These are phyloP conservation scores for Trifolium subterraneum DNA, from an alignment of 306 rosid genomes.

Conservation along the genomic window DNA sequence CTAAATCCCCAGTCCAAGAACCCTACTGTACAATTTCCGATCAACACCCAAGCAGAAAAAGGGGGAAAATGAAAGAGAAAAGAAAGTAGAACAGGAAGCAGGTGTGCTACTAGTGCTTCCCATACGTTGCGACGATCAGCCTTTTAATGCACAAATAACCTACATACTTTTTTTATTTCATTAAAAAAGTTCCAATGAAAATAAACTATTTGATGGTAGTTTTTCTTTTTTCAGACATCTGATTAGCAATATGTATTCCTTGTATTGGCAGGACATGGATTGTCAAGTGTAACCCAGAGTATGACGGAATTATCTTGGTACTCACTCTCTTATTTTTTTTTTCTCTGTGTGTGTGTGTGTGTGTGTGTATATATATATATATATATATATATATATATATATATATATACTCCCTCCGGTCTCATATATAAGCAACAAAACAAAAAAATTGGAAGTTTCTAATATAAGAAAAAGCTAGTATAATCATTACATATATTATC, in stretches of 20 bases:
- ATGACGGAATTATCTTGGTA: slow-evolving; percentile 85
- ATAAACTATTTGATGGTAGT: slow-evolving; percentile 15
- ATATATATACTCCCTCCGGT: too few species aligned
- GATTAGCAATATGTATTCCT: slow-evolving; percentile 44
- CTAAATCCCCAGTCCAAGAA: slow-evolving; percentile 34
- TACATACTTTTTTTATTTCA: background rate
- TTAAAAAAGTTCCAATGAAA: slow-evolving; percentile 19
- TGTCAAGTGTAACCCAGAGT: slow-evolving; percentile 88
- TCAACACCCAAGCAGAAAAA: background rate
- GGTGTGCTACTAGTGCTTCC: slow-evolving; percentile 16
- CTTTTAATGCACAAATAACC: slow-evolving; percentile 14
- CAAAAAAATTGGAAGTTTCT: too few species aligned
- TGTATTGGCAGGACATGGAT: slow-evolving; percentile 82
- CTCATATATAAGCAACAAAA: too few species aligned
- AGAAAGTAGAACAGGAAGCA: slow-evolving; percentile 3
- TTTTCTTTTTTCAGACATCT: slow-evolving; percentile 43
- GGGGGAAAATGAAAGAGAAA: background rate
- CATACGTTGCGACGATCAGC: slow-evolving; percentile 14
- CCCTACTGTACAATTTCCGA: slow-evolving; percentile 18
- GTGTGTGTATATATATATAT: too few species aligned
- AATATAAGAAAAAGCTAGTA: too few species aligned
- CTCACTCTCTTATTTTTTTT: slow-evolving; percentile 38
- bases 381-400: background rate
- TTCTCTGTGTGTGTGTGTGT: too few species aligned
- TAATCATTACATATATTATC: too few species aligned